Base-by-base conservation (phyloP, 2,329 filamentous ascomycete genomes). In the Sclerotinia trifoliorum region DNA sequence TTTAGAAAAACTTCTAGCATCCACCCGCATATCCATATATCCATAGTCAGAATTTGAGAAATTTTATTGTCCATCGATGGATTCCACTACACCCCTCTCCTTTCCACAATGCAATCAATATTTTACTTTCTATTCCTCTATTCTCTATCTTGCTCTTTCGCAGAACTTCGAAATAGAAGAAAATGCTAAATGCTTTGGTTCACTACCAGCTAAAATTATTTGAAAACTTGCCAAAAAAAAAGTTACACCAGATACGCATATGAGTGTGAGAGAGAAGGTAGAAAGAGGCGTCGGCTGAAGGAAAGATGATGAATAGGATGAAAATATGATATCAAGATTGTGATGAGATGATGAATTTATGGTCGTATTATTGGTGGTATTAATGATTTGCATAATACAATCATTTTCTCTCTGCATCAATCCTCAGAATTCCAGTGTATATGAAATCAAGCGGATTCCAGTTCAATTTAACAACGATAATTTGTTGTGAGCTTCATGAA, bases 11-110 rank as follows among this genome's bases (percentile, higher is more conserved):
- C 49, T 57, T 46, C 26, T 24, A 65, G 63, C 46, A 42, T 64
- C 24, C 61, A 10, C 52, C 48, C 39, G 35, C 35, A 39, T 29
- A 46, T 60, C 32, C 42, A 60, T 13, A 42, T 42, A 54, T 42
- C 11, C 58, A 39, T 62, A 49, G 46, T 62, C 44, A 49, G 21
- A 62, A 62, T 62, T 26, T 62, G 58, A 62, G 58, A 48, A 49
- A 46, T 39, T n/a, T 2, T 13, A 19, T n/a, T 15, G 17, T 62
- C 44, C 26, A 26, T 49, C 29, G 29, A 62, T 62, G 46, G 7
- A 62, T 8, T 39, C 26, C 26, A 24, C 21, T 49, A 15, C 26
- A 62, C 21, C 24, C 26, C 26, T 19, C 29, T 49, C 29, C 19
- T 61, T 46, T 51, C 21, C 13, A 26, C n/a, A 62, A 62, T 49